Evolutionary conservation across 768 basidiomycete genomes (phyloP).

Genomic region (Podaxis sp.): DNA sequence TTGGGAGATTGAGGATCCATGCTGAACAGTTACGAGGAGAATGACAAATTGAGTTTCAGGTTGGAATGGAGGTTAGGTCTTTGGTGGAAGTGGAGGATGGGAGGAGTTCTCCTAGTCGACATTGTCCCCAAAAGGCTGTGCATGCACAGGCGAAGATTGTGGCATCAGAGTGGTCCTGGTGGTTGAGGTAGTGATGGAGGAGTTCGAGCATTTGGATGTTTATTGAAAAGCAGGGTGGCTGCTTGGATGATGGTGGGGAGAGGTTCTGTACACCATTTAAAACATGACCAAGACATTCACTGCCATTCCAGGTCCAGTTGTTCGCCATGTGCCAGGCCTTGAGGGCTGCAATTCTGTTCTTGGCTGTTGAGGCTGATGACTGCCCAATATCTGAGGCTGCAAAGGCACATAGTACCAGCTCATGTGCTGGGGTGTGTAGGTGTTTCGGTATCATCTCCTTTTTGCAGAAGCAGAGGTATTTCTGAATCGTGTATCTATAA

Average conservation of each 20-base stretch:
- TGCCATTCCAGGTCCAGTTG: slow-evolving; percentile 30
- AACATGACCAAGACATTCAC: slow-evolving; percentile 23
- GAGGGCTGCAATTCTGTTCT: slow-evolving; percentile 29
- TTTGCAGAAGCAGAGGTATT: slow-evolving; percentile 35
- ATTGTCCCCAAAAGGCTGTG: slow-evolving; percentile 35
- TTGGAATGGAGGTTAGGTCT: slow-evolving; percentile 15
- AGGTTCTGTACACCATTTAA: slow-evolving; percentile 12
- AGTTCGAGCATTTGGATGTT: not conserved
- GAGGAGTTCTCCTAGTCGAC: slow-evolving; percentile 29
- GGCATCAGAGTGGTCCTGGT: slow-evolving; percentile 25
- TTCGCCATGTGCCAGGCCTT: slow-evolving; percentile 36
- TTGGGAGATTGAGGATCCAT: slow-evolving; percentile 30
- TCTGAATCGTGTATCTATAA: slow-evolving; percentile 33
- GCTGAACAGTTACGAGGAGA: slow-evolving; percentile 17
- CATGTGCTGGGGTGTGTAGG: slow-evolving; percentile 28
- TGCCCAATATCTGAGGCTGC: slow-evolving; percentile 19
- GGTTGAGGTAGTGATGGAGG: slow-evolving; percentile 19
- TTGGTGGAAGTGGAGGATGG: slow-evolving; percentile 15
- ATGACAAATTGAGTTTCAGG: slow-evolving; percentile 1
- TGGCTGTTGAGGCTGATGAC: slow-evolving; percentile 21
- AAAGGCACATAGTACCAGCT: slow-evolving; percentile 28
- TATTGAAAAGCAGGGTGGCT: not conserved
- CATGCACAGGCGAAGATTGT: slow-evolving; percentile 32
- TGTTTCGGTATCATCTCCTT: slow-evolving; percentile 21
- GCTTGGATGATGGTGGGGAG: not conserved